phyloP scores from a whole-genome alignment of 2,329 filamentous ascomycete genomes.

The Sarocladiaceae sp. region DNA sequence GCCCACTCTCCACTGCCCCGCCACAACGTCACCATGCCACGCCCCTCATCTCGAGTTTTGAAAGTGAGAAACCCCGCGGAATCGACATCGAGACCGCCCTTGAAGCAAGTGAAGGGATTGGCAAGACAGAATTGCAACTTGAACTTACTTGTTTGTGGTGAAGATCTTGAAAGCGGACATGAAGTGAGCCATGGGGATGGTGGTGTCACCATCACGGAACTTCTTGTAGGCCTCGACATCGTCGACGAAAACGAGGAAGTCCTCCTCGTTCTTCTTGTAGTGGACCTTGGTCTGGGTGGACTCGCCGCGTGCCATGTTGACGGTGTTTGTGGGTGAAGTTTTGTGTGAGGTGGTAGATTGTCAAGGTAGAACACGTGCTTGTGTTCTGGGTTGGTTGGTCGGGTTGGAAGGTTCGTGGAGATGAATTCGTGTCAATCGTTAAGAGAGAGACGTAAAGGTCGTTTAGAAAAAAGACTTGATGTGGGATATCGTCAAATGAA shows the following conservation, averaged over 20 bases:
- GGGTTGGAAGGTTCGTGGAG: background rate
- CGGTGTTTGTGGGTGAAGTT: conserved; percentile 13
- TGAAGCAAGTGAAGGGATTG: background rate
- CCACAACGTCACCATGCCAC: conserved; percentile 1
- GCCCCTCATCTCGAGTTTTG: background rate
- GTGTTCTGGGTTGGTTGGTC: conserved; percentile 9
- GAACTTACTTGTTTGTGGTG: conserved; percentile 77
- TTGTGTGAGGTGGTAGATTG: conserved; percentile 14
- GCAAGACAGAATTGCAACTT: background rate
- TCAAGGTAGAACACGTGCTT: conserved; percentile 8
- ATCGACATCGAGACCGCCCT: background rate
- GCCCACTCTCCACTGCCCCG: conserved; percentile 3
- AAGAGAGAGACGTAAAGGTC: background rate
- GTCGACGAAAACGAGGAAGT: conserved; percentile 58
- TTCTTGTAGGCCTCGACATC: conserved; percentile 63
- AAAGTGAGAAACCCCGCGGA: background rate
- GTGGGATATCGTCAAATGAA: conserved; percentile 6
- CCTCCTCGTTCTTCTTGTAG: conserved; percentile 67
- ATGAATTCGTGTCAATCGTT: background rate
- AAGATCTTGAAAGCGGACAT: conserved; percentile 88
- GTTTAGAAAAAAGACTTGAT: background rate
- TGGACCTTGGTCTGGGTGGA: conserved; percentile 71
- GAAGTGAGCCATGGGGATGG: conserved; percentile 76
- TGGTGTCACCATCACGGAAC: conserved; percentile 66
- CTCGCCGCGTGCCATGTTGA: conserved; percentile 69